These are phyloP conservation scores for Fusarium sp. DNA, from an alignment of 2,329 filamentous ascomycete genomes.

Conservation along the genomic window DNA sequence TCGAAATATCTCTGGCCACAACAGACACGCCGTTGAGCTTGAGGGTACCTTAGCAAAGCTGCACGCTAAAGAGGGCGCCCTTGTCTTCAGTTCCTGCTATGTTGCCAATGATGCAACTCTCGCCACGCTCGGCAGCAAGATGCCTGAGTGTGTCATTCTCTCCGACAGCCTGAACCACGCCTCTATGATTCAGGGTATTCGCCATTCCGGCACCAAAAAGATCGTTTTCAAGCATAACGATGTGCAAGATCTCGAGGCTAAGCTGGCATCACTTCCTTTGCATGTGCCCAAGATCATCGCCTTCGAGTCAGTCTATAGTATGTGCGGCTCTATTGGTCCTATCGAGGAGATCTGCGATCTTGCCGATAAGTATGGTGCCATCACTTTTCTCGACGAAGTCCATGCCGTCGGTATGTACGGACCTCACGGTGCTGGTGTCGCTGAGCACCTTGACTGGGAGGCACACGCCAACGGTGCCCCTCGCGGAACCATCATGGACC, in stretches of 20 bases:
- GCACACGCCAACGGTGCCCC: slow-evolving; percentile 81
- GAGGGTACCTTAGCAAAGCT: slow-evolving; percentile 87
- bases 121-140: slow-evolving; percentile 94
- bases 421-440: slow-evolving; percentile 92
- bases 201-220: slow-evolving; percentile 96
- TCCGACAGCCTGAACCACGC: slow-evolving; percentile 98
- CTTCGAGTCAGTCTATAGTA: slow-evolving; percentile 98
- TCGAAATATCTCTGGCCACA: slow-evolving; percentile 97
- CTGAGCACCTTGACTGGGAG: slow-evolving; percentile 96
- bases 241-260: slow-evolving; percentile 89
- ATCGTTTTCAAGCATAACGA: slow-evolving; percentile 99
- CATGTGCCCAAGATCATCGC: slow-evolving; percentile 97
- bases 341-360: slow-evolving; percentile 97
- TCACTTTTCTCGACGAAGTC: slow-evolving; percentile 98
- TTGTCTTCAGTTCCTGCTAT: slow-evolving; percentile 98
- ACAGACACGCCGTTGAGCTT: slow-evolving; percentile 88
- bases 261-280: slow-evolving; percentile 86
- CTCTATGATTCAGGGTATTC: slow-evolving; percentile 99
- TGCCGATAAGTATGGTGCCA: slow-evolving; percentile 95
- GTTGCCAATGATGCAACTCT: slow-evolving; percentile 98
- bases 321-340: slow-evolving; percentile 97
- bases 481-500: slow-evolving; percentile 89
- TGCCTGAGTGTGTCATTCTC: slow-evolving; percentile 97
- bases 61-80: slow-evolving; percentile 89
- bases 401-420: slow-evolving; percentile 99